Evolutionary conservation across 31 red algal genomes (phyloP), one percentile per base, ranked within the genome.

Genomic region (Odonthalia washingtoniensis): DNA sequence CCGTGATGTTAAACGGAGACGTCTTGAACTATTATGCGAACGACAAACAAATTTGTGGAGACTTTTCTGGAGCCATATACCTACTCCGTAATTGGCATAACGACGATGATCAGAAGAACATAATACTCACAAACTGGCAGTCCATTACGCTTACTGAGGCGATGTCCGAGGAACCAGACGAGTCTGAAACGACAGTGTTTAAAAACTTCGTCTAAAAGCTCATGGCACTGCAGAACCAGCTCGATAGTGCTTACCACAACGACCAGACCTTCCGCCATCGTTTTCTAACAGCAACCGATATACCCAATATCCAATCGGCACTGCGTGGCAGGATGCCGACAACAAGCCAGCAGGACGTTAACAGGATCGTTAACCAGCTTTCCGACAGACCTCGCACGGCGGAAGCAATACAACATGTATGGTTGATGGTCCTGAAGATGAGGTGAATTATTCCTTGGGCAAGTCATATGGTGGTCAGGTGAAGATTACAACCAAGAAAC

Each of bases 321-420:
- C 78, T 82, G 2, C 2, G 78, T 65, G 78, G 65, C 16, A 2
- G 78, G 1, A 53, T 82, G 37, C 78, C 78, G 3, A 1, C 4
- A 1, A 82, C 78, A 62, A 28, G 4, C 18, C 78, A 82, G 33
- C 44, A 82, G 27, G 21, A 45, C 16, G 30, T 4, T 1, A 82
- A 33, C 24, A 57, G 78, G 14, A 65, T 82, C 49, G 12, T 21
- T 14, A 57, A 57, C 21, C 9, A 21, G 49, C 49, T 57, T 57
- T 57, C 49, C 12, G 21, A 57, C 49, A 57, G 21, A 21, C 49
- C 49, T 14, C 9, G 49, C 49, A 57, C 49, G 21, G 49, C 49
- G 12, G 49, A 21, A 57, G 12, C 21, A 14, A n/a, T n/a, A n/a
- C n/a, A n/a, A 21, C 21, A 14, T 57, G 9, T 21, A 21, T 21